Evolutionary conservation across 2,329 filamentous ascomycete genomes (phyloP).

Genomic region (Rachicladosporium sp.): DNA sequence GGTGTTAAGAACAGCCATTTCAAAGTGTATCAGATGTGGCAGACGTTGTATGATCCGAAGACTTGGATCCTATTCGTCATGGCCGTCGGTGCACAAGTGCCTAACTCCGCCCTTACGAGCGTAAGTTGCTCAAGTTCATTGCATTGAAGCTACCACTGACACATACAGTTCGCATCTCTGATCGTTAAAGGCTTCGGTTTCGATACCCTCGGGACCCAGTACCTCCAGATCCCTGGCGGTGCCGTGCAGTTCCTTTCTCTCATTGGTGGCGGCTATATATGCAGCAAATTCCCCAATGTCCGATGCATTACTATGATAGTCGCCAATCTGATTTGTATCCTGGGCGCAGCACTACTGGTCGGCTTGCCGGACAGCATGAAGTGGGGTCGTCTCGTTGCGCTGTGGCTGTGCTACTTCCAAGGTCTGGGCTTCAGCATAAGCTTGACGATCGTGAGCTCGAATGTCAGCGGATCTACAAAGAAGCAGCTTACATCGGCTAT

Average conservation of each 20-base stretch:
- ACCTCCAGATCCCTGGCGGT: constrained; percentile 49
- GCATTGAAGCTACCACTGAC: no score
- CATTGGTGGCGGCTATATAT: constrained; percentile 39
- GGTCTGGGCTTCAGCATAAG: constrained; percentile 42
- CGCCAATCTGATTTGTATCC: constrained; percentile 44
- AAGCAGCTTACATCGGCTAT: constrained; percentile 41
- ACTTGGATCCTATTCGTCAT: constrained; percentile 47
- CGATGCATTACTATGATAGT: constrained; percentile 45
- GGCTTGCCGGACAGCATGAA: constrained; percentile 39
- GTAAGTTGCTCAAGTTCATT: constrained; percentile 8
- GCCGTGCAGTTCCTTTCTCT: constrained; percentile 45
- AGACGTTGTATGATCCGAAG: constrained; percentile 42
- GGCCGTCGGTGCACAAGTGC: constrained; percentile 42
- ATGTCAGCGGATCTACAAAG: constrained; percentile 44
- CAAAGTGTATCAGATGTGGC: constrained; percentile 29
- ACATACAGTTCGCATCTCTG: constrained; percentile 29
- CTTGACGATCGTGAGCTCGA: constrained; percentile 41
- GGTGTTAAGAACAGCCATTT: constrained; percentile 42
- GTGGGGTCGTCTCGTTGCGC: constrained; percentile 45
- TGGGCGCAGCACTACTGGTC: constrained; percentile 42
- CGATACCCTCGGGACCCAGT: constrained; percentile 40
- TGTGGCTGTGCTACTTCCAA: constrained; percentile 47
- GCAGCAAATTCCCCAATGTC: constrained; percentile 40
- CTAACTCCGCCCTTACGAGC: constrained; percentile 44
- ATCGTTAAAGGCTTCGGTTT: constrained; percentile 39